Evolutionary conservation across 2,329 filamentous ascomycete genomes (phyloP).

Genomic region (Aspergillus fumigatus): DNA sequence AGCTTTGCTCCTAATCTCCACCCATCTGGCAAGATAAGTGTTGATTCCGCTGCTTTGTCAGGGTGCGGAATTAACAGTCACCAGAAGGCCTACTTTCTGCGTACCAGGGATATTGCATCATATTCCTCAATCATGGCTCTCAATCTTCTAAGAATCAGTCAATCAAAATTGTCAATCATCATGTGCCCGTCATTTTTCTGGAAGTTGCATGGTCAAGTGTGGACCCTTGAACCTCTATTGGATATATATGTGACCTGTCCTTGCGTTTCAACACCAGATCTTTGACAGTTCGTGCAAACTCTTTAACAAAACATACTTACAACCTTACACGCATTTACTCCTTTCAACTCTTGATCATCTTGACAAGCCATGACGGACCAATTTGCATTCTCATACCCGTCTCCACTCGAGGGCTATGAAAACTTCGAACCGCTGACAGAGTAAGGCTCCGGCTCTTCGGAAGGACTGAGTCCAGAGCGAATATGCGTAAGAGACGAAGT

Average conservation of each 20-base stretch:
- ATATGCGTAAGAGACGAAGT: not conserved
- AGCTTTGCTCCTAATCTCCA: too few relatives aligned
- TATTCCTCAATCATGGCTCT: not conserved
- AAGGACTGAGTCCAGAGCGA: not conserved
- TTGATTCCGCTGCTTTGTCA: conserved; percentile 16
- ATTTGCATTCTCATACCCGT: conserved; percentile 51
- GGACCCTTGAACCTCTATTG: not conserved
- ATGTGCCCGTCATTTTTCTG: not conserved
- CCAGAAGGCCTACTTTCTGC: not conserved
- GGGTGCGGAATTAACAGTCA: conserved; percentile 10
- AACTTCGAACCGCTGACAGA: conserved; percentile 44
- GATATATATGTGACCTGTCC: not conserved
- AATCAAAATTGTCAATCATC: not conserved
- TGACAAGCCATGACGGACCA: conserved; percentile 44
- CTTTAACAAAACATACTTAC: not conserved
- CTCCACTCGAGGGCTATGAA: conserved; percentile 50
- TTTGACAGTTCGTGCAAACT: not conserved
- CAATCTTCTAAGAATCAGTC: not conserved
- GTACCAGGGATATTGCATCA: not conserved
- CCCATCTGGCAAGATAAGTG: not conserved
- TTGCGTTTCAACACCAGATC: not conserved
- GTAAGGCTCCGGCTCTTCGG: conserved; percentile 21
- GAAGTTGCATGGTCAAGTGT: not conserved
- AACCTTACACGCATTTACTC: not conserved
- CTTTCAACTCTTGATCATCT: not conserved